Percentiles rank a stretch among this genome's conserved stretches.
These are phyloP conservation scores for Vitis riparia DNA, from an alignment of 164 flowering plant species.

Conservation along the genomic window DNA sequence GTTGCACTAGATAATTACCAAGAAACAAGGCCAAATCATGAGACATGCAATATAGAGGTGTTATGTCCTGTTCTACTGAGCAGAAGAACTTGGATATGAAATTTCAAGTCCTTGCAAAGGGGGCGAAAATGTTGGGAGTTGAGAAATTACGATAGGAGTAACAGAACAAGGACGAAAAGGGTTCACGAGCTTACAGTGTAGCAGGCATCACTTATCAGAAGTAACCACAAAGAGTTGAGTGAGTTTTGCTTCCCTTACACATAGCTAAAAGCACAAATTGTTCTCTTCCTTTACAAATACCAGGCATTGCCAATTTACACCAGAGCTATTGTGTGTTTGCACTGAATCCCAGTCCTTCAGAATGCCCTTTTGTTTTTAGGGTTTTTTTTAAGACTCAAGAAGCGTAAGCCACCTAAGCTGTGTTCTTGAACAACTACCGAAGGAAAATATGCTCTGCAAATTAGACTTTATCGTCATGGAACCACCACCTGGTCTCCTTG, in stretches of 20 bases:
- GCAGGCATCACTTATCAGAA: conserved; percentile 3
- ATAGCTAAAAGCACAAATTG: not conserved
- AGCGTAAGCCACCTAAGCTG: conserved; percentile 8
- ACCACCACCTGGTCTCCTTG: conserved; percentile 73
- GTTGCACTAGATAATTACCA: too few relatives aligned
- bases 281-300: conserved; percentile 29
- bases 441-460: not conserved
- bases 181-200: conserved; percentile 7
- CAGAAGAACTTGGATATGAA: too few relatives aligned
- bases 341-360: conserved; percentile 1
- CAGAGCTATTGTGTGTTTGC: conserved; percentile 16
- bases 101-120: not conserved
- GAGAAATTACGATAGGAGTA: not conserved
- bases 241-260: conserved; percentile 7
- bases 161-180: not conserved
- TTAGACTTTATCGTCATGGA: conserved; percentile 68
- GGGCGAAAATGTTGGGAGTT: not conserved
- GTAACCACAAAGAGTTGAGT: not conserved
- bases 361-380: conserved; percentile 9
- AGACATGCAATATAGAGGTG: too few relatives aligned
- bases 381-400: not conserved
- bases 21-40: too few relatives aligned
- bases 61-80: too few relatives aligned
- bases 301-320: conserved; percentile 25
- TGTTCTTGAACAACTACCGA: conserved; percentile 3